A percentile compares a stretch with the other conserved stretches of the same genome.
phyloP scores from a whole-genome alignment of 2,329 filamentous ascomycete genomes.

The Trichophyton schoenleinii region DNA sequence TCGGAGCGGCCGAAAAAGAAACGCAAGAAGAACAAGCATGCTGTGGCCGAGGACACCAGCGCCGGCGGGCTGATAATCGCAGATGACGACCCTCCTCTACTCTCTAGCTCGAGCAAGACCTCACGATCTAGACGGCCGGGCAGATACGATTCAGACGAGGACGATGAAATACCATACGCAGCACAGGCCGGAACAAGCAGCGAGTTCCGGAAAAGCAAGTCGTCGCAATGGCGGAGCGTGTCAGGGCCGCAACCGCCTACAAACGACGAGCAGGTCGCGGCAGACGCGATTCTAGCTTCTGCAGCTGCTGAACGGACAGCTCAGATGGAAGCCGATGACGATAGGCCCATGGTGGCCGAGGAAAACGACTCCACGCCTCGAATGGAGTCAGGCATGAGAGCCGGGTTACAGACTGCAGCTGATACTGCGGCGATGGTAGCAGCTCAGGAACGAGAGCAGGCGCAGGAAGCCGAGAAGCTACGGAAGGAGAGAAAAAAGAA shows the following conservation, averaged over 20 bases:
- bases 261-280: slow-evolving; percentile 49
- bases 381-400: slow-evolving; percentile 80
- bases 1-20: slow-evolving; percentile 43
- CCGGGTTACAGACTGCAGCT: slow-evolving; percentile 72
- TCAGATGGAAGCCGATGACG: slow-evolving; percentile 34
- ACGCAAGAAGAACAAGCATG: slow-evolving; percentile 44
- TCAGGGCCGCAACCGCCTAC: slow-evolving; percentile 25
- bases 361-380: slow-evolving; percentile 36
- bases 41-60: slow-evolving; percentile 36
- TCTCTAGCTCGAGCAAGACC: slow-evolving; percentile 18
- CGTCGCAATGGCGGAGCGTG: slow-evolving; percentile 67
- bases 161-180: slow-evolving; percentile 20
- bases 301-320: slow-evolving; percentile 56
- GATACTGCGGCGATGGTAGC: slow-evolving; percentile 61
- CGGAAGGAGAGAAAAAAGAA: slow-evolving; percentile 9
- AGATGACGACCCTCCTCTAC: slow-evolving; percentile 24
- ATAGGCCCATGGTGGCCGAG: slow-evolving; percentile 32
- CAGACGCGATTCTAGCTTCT: slow-evolving; percentile 65
- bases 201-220: slow-evolving; percentile 52
- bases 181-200: slow-evolving; percentile 14
- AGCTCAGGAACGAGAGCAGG: slow-evolving; percentile 46
- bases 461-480: slow-evolving; percentile 29
- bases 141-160: slow-evolving; percentile 19
- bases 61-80: slow-evolving; percentile 27
- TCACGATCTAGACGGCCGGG: slow-evolving; percentile 15